Percentiles rank a stretch among this genome's conserved stretches.
Evolutionary conservation across 257 asterid genomes (phyloP).

Genomic region (Paulownia fortunei): DNA sequence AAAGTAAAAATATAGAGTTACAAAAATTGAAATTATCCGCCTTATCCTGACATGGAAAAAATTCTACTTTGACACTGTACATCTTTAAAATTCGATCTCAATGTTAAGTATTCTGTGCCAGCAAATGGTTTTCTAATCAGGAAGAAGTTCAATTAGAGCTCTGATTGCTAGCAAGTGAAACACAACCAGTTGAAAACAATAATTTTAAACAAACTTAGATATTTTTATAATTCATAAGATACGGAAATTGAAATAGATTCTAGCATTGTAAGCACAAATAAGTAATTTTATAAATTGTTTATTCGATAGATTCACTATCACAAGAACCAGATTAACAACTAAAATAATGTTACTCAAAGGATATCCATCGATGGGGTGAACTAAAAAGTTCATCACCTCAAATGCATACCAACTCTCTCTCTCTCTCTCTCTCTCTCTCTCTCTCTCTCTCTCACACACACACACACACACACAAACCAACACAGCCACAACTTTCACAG

Average conservation of each 20-base stretch:
- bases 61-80: neutral
- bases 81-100: neutral
- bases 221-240: neutral
- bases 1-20: neutral
- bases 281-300: neutral
- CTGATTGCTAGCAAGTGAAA: neutral
- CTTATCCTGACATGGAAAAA: constrained; percentile 6
- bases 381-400: neutral
- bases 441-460: too few species aligned
- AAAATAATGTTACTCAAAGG: too few species aligned
- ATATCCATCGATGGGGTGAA: too few species aligned
- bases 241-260: neutral
- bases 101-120: neutral
- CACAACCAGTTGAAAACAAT: neutral
- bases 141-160: constrained; percentile 15
- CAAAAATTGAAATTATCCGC: constrained; percentile 1
- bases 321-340: too few species aligned
- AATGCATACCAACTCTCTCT: neutral
- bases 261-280: neutral
- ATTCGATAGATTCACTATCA: neutral
- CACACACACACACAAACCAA: too few species aligned
- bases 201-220: neutral
- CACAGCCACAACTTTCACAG: neutral
- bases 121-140: neutral
- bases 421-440: too few species aligned